Conservation (phyloP, 352 stramenopile species). For the Phytopythium sindhum region DNA sequence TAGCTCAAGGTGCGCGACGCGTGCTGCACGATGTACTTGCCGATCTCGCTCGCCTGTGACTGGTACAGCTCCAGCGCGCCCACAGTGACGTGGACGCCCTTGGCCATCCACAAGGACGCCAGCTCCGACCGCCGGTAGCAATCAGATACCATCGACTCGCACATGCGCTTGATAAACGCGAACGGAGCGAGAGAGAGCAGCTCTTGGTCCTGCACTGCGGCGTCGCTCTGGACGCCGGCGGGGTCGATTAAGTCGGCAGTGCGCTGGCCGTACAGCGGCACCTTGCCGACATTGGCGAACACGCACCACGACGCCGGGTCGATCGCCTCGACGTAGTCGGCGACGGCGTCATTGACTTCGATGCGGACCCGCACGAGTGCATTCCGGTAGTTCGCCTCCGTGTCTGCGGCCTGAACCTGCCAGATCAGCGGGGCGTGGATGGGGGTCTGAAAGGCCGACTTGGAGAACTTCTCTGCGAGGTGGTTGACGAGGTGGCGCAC, state of each 20-base stretch:
- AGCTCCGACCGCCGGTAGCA: conserved; percentile 6
- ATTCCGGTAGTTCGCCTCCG: neutral
- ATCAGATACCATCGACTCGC: conserved; percentile 4
- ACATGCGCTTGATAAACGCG: neutral
- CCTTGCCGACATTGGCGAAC: conserved; percentile 6
- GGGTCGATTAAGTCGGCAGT: conserved; percentile 1
- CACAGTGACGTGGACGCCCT: neutral
- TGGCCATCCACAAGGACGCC: neutral
- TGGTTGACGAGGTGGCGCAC: neutral
- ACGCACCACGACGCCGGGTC: conserved; percentile 1
- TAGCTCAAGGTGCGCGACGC: conserved; percentile 5
- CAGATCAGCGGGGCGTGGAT: neutral
- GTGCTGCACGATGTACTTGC: conserved; percentile 6
- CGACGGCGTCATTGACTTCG: neutral
- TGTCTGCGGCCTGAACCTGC: conserved; percentile 2
- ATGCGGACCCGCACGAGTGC: neutral
- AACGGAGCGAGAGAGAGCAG: neutral
- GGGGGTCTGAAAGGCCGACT: neutral
- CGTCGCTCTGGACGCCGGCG: neutral
- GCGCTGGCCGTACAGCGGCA: neutral
- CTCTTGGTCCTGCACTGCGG: neutral
- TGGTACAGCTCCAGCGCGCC: conserved; percentile 2
- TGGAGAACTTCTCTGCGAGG: conserved; percentile 4
- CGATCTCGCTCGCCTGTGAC: neutral
- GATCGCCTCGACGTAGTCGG: conserved; percentile 5